phyloP scores from a whole-genome alignment of 2,329 filamentous ascomycete species.

The Chaetothyriales sp. region DNA sequence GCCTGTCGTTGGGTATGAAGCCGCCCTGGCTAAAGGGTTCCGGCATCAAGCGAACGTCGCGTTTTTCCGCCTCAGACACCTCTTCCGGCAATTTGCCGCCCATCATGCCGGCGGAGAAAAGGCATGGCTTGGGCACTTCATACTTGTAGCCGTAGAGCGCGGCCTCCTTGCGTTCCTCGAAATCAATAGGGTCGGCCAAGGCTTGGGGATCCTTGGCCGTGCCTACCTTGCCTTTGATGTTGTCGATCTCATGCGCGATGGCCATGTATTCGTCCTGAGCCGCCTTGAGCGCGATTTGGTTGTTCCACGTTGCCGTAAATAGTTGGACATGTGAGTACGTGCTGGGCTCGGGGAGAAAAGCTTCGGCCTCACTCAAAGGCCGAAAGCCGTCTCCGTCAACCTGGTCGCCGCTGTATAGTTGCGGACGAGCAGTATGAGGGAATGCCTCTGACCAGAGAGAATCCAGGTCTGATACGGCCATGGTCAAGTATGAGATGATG shows the following conservation, averaged over 20 bases:
- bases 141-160: slow-evolving; percentile 47
- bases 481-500: not conserved
- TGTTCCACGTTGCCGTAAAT: slow-evolving; percentile 42
- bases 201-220: slow-evolving; percentile 40
- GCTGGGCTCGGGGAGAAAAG: slow-evolving; percentile 11
- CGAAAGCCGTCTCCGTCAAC: slow-evolving; percentile 14
- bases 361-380: slow-evolving; percentile 13
- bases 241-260: slow-evolving; percentile 37
- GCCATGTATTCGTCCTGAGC: slow-evolving; percentile 48
- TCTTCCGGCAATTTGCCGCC: slow-evolving; percentile 11
- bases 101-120: slow-evolving; percentile 23
- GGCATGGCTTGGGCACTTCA: slow-evolving; percentile 31
- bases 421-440: slow-evolving; percentile 11
- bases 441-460: slow-evolving; percentile 14
- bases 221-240: slow-evolving; percentile 33
- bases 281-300: slow-evolving; percentile 36
- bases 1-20: slow-evolving; percentile 31
- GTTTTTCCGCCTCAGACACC: slow-evolving; percentile 18
- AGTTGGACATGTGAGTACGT: slow-evolving; percentile 24
- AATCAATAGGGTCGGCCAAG: slow-evolving; percentile 29
- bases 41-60: slow-evolving; percentile 34
- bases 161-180: slow-evolving; percentile 48
- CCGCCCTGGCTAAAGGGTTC: slow-evolving; percentile 43
- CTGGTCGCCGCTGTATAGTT: slow-evolving; percentile 12
- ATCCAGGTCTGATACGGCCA: not conserved